These are phyloP conservation scores for Candida ponderosae DNA, from an alignment of 805 yeast species.

Conservation along the genomic window DNA sequence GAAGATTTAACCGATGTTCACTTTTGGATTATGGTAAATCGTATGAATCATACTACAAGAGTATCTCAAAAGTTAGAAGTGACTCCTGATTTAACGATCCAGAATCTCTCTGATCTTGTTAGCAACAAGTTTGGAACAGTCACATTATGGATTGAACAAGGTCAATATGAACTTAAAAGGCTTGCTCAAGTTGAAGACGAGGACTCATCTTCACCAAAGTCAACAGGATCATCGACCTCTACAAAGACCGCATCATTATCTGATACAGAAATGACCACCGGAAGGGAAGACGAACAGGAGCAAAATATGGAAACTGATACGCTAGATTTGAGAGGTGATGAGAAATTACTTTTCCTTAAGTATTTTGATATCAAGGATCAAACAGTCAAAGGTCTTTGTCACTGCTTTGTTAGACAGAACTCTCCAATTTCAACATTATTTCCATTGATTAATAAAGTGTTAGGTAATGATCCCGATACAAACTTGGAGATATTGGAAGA, in stretches of 20 bases:
- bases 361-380: slow-evolving; percentile 53
- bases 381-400: slow-evolving; percentile 58
- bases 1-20: slow-evolving; percentile 31
- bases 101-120: slow-evolving; percentile 41
- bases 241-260: no score
- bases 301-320: background rate
- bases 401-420: slow-evolving; percentile 42
- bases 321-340: slow-evolving; percentile 7
- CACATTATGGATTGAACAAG: slow-evolving; percentile 63
- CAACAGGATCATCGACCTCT: background rate
- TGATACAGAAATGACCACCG: background rate
- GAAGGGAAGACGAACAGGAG: background rate
- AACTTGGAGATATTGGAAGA: slow-evolving; percentile 50
- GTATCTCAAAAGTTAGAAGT: slow-evolving; percentile 37
- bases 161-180: slow-evolving; percentile 19
- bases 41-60: slow-evolving; percentile 68
- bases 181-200: background rate
- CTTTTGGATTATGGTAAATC: slow-evolving; percentile 56
- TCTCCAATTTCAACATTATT: slow-evolving; percentile 34
- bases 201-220: no score
- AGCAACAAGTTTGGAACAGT: slow-evolving; percentile 40
- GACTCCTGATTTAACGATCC: slow-evolving; percentile 34
- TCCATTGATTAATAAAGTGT: slow-evolving; percentile 31
- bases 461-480: slow-evolving; percentile 25
- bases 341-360: slow-evolving; percentile 44